Evolutionary conservation across 495 filamentous ascomycete genomes (phyloP), one percentile per base, ranked within the genome.

Genomic region (Schizothecium vesticola): DNA sequence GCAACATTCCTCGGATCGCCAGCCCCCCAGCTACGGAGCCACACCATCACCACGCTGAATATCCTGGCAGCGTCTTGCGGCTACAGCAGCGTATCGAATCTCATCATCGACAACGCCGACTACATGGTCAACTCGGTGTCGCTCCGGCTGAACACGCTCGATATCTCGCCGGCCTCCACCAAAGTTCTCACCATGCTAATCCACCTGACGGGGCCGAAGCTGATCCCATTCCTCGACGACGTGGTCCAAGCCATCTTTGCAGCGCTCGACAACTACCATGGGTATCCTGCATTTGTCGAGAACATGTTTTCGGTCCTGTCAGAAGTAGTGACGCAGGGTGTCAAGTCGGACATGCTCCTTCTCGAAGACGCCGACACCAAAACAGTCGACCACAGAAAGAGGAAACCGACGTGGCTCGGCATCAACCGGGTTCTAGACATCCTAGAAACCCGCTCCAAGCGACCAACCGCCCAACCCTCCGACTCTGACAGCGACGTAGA

Each of bases 141-240:
- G 0, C 80, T 97, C 24, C 92, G 94, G 67, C 83, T 99, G 28
- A 97, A 96, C 70, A 92, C 88, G 0, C 92, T 96, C 72, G 92
- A 97, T 64, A 87, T 97, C 64, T 94, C 92, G 0, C 94, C 94
- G 2, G 90, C 96, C 66, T 92, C 93, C 11, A 93, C 94, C 19
- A 90, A 92, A 71, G 96, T 98, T 0, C 81, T 99, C 16, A 84
- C 91, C 11, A 97, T 99, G 93, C 95, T 99, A 91, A 85, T 98
- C 64, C 89, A 86, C 25, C 82, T 99, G 31, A 91, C 92, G 59
- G 95, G 96, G 9, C 88, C 92, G 10, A 83, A 81, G 31, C 79
- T 99, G 9, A 83, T 98, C 25, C 93, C 94, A 0, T 98, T 92
- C 75, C 80, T 99, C 23, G 96, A 98, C 71, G 95, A 99, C 75